Evolutionary conservation across 2,329 filamentous ascomycete species (phyloP), one percentile per base, ranked within the genome.

Genomic region (Diaporthe humulicola): DNA sequence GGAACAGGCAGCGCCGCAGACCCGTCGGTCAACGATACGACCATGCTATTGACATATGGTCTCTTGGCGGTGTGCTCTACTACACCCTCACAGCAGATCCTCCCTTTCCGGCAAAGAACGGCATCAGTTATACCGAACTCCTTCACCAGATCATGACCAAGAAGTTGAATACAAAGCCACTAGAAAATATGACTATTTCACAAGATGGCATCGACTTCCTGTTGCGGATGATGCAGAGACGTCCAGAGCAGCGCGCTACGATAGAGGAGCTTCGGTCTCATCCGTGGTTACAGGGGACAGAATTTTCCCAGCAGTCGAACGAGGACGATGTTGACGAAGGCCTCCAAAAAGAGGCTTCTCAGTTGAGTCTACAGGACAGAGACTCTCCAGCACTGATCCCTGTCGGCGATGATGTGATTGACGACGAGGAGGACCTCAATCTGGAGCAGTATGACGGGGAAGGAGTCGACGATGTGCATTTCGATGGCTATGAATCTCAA

Each of bases 1-100:
- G 91, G n/a, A 89, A 89, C 74, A 93, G 92, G 78, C 89, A 91
- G 79, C 89, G 91, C 30, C 90, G 92, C 52, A 80, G 81, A 74
- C 79, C 80, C 17, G 83, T 84, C 77, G 89, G 84, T 71, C 90
- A 92, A 80, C 92, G 95, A 30, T 99, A 99, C 82, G 95, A 93
- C 80, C 95, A 98, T 76, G 95, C 95, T 1, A 94, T 98, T 42
- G 97, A 99, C 81, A 94, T 98, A 76, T 99, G 97, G 96, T 98
- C 97, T 0, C 91, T 98, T 61, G 97, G 95, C 22, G 97, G 96
- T 19, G 97, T 99, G 1, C 85, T 98, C 8, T 99, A 95, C 85
- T 97, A 94, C 80, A 88, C 95, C 9, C 87, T 99, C n/a, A 95
- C 93, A 7, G 91, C 91, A 15, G 88, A 89, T 40, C 94, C 96